A percentile compares a stretch with the other conserved stretches of the same genome.
phyloP scores from a whole-genome alignment of 305 asterid species.

The Solanum hybrid region DNA sequence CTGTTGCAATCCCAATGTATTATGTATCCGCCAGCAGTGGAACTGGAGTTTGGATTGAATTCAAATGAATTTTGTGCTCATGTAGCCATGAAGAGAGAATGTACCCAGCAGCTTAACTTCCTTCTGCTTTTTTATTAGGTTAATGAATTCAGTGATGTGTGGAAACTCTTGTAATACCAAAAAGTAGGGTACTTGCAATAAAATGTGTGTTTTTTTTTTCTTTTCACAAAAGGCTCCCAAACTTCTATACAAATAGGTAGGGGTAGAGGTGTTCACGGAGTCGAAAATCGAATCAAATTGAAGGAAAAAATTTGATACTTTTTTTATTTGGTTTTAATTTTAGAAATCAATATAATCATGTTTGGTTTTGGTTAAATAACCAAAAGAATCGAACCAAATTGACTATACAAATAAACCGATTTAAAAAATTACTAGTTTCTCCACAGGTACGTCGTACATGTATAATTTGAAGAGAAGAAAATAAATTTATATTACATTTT shows the following conservation, averaged over 20 bases:
- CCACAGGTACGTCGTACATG: not conserved
- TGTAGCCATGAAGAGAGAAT: not conserved
- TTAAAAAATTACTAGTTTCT: not conserved
- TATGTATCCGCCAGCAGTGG: not conserved
- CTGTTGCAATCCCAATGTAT: not conserved
- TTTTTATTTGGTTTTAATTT: not conserved
- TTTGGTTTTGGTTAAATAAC: not conserved
- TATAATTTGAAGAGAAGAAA: not conserved
- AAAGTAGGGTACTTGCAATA: not conserved
- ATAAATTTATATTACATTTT: not conserved
- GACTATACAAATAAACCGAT: not conserved
- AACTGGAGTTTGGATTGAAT: not conserved
- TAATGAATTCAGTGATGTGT: not conserved
- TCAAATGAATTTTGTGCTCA: not conserved
- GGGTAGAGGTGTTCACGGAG: not conserved
- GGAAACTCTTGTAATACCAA: not conserved
- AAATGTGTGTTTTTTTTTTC: not conserved
- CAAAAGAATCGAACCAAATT: not conserved
- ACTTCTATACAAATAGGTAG: not conserved
- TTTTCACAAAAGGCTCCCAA: not conserved
- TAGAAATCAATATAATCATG: not conserved
- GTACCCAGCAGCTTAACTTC: not conserved
- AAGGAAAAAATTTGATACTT: not conserved
- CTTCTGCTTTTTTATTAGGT: not conserved
- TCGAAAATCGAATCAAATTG: not conserved